Base-by-base conservation (phyloP, 2,329 filamentous ascomycete species). In the Akanthomyces dipterigenus region DNA sequence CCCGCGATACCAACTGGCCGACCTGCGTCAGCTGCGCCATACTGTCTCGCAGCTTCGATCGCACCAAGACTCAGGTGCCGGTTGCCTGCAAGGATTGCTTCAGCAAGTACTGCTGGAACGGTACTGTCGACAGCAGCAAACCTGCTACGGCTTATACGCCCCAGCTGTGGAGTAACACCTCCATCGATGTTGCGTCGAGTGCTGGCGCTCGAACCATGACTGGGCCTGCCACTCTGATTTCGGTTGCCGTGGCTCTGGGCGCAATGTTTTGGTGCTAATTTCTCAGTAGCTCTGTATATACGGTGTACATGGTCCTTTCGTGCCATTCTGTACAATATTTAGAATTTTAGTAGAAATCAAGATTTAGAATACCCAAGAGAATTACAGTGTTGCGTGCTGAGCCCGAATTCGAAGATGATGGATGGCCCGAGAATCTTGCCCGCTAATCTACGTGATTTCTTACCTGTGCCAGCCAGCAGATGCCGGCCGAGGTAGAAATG, bases 11-110 rank as follows among this genome's bases (percentile, higher is more conserved):
- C 3, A 75, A 88, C 64, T 99, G 95, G 93, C 81, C 88, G 0
- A 80, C 85, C 1, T 99, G 93, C 68, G 88, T 96, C 5, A 91
- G 88, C 24, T 99, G 95, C 74, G 95, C 93, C 5, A 87, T 96
- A 43, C 80, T 98, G 18, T 84, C 83, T 58, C 84, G 93, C 64
- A 91, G 88, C 66, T 83, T 95, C 65, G 80, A 85, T 63, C 83
- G 91, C 55, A 93, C 90, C 0, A 79, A 81, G 20, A 88, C 88
- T 0, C 64, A 76, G 0, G 80, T 93, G 1, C 93, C 93, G 0
- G 79, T 82, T 0, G 85, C 84, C 11, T 99, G 95, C 77, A 79
- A 76, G 48, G 69, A 80, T 55, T 99, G 95, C 77, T 98, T 97
- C 74, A 66, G 78, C 14, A 75, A 78, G 22, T 97, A 97, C 77